Base-by-base conservation (phyloP, 495 filamentous ascomycete species). In the Penicillium argentinense region DNA sequence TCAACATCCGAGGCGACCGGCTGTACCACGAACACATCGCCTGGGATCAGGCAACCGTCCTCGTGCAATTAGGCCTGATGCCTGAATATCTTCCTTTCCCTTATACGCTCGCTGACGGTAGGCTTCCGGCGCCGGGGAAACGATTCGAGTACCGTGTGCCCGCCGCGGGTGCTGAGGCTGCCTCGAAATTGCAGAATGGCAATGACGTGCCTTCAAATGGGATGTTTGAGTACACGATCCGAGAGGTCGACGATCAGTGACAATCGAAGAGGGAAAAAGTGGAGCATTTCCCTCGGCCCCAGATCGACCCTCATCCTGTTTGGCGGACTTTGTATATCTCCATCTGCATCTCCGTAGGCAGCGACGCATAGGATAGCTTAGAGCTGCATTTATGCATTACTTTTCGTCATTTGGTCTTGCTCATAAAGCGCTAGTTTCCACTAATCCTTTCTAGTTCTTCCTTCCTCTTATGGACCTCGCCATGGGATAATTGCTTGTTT, bases 21-120 rank as follows among this genome's bases (percentile, higher is more conserved):
- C 63, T 95, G 4, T 89, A 83, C 56, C 82, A 88, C 56, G 89
- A 96, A 63, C 84, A 91, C 51, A 86, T 92, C 23, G 79, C 84
- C 40, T 95, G 89, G 88, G 90, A 95, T 59, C 89, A 95, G 60
- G 86, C 82, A 0, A 84, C 80, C 2, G 84, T 89, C 6, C 69
- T 96, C 1, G 71, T 80, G 23, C 89, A 95, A 62, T 65, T 89
- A 0, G 87, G 87, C 0, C 54, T 93, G 22, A 59, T 95, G 43
- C 79, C 86, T 67, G 80, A 57, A 57, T 84, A 69, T 66, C 64
- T 76, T 1, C 73, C 78, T 7, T 85, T 78, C 41, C 80, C 81
- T 6, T 81, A 83, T 54, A 43, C 71, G 0, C 43, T 81, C 2
- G 65, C 75, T 0, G 66, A 62, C 33, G 77, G 72, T 4, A 42